Percentiles rank a stretch among this genome's conserved stretches.
phyloP scores from a whole-genome alignment of 441 rosid species.

The Gossypium gossypioides region DNA sequence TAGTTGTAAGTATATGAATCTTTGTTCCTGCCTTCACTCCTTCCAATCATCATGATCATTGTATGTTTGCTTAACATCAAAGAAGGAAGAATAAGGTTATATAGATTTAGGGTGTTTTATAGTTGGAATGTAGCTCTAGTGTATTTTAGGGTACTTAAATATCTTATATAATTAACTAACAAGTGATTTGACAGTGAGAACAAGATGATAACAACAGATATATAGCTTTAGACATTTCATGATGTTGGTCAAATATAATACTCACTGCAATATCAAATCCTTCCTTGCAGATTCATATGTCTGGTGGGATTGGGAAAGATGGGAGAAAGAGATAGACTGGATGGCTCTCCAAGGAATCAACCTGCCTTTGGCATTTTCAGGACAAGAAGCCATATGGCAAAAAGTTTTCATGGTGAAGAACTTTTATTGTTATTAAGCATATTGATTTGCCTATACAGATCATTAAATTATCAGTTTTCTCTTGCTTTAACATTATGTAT shows the following conservation, averaged over 20 bases:
- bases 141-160: background rate
- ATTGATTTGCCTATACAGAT: conserved; percentile 5
- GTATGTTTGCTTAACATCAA: background rate
- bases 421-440: conserved; percentile 9
- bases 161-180: background rate
- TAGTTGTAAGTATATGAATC: conserved; percentile 56
- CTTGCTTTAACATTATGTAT: background rate
- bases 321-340: conserved; percentile 99
- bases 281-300: conserved; percentile 67
- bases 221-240: background rate
- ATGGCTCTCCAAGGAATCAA: conserved; percentile 97
- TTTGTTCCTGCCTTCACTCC: conserved; percentile 11
- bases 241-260: conserved; percentile 3
- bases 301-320: conserved; percentile 96
- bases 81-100: background rate
- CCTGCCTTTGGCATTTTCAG: conserved; percentile 90
- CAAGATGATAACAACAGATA: background rate
- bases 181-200: background rate
- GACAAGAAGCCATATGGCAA: conserved; percentile 93
- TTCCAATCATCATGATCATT: background rate
- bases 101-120: background rate
- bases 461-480: background rate
- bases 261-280: conserved; percentile 14
- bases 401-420: conserved; percentile 73
- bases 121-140: background rate